Base-by-base conservation (phyloP, 768 basidiomycete species). In the Floccularia luteovirens region DNA sequence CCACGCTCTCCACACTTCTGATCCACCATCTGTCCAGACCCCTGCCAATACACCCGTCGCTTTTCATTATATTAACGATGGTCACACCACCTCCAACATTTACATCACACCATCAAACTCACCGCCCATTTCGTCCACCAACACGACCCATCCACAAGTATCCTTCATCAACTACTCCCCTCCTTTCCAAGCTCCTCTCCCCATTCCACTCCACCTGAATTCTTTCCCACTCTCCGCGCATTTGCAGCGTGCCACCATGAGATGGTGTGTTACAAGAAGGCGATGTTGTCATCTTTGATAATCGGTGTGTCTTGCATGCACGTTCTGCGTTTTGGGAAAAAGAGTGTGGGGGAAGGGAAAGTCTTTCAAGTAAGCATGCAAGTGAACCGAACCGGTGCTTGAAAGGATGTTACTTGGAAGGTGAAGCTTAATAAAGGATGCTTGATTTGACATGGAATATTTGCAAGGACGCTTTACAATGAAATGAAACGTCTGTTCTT, bases 231-330 rank as follows among this genome's bases (percentile, higher is more conserved):
- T 3, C 62, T 97, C 2, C 47, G 54, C 2, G 57, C 60, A 12
- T 97, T 91, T 48, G 71, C 79, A 2, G 51, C 58, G 0, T 48
- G 81, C 10, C 55, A 92, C 2, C 72, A 81, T 38, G 67, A 13
- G 64, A 69, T 0, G 50, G 49, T 8, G 72, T 74, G 34, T 62
- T 97, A 31, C 57, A 63, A 22, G 89, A 92, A 59, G 90, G 90
- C 23, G 90, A 94, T 45, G 81, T 81, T 4, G 90, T 87, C n/a
- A 37, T 94, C 7, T 99, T 99, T 49, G 93, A 97, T 54, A 99
- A 98, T 52, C 69, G 92, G 19, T 67, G 94, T 12, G 78, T 94
- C 3, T 57, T 97, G 44, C 94, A 99, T 57, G 90, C 87, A 0
- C 66, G 94, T 17, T 85, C 81, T 1, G 82, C 79, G 10, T 98